A percentile compares a stretch with the other conserved stretches of the same genome.
phyloP scores from a whole-genome alignment of 139 green algal genomes.

The Spirogloea muscicola region DNA sequence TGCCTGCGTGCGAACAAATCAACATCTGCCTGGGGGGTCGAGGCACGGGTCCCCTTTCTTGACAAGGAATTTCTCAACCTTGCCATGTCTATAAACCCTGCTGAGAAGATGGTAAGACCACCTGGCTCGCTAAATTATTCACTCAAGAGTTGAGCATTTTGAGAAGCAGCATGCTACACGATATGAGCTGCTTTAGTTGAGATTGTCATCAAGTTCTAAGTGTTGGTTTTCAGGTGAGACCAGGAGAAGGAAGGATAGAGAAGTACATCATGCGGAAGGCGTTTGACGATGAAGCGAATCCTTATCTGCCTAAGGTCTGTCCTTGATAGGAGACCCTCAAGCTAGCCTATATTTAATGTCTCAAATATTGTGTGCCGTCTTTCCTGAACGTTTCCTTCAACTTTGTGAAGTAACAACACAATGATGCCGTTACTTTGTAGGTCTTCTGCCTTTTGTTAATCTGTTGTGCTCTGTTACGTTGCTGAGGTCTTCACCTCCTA shows the following conservation, averaged over 20 bases:
- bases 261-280: constrained; percentile 97
- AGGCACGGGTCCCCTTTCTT: constrained; percentile 93
- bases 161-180: not conserved
- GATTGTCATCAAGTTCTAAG: constrained; percentile 5
- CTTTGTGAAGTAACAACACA: not conserved
- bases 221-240: constrained; percentile 13
- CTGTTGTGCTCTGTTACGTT: not conserved
- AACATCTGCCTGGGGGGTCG: constrained; percentile 84
- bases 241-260: constrained; percentile 67
- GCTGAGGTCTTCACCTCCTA: not conserved
- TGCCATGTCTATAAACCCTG: constrained; percentile 84
- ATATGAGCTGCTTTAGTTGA: constrained; percentile 5
- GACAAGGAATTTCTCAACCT: constrained; percentile 85
- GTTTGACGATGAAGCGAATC: constrained; percentile 83
- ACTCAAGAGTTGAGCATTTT: constrained; percentile 1
- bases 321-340: not conserved
- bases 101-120: constrained; percentile 68
- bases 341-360: not conserved
- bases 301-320: constrained; percentile 72
- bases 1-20: constrained; percentile 95
- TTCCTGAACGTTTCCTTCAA: not conserved
- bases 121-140: no score
- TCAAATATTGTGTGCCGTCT: not conserved
- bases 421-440: not conserved
- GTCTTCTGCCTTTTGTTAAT: not conserved